Evolutionary conservation across 1,284 basidiomycete species (phyloP).

Genomic region (Ustilago xerochloae): DNA sequence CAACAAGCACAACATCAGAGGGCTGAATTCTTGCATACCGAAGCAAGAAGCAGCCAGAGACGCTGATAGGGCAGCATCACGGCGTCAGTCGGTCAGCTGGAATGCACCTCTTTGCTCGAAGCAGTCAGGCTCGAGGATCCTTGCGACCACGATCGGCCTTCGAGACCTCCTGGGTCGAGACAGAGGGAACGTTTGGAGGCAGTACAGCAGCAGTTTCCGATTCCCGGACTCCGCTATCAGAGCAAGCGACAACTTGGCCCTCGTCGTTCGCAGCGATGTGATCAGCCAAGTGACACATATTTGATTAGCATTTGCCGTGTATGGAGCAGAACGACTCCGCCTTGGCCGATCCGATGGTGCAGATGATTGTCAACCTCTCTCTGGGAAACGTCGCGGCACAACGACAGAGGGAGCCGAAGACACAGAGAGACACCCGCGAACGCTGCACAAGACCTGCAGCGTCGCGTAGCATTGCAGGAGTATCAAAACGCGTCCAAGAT

Average conservation of each 20-base stretch:
- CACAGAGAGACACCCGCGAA: too few species aligned
- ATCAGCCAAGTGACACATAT: background rate
- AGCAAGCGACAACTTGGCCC: too few species aligned
- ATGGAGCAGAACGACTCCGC: background rate
- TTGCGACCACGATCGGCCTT: too few species aligned
- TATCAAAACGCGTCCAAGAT: background rate
- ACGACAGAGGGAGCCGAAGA: background rate
- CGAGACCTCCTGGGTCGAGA: too few species aligned
- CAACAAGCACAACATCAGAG: too few species aligned
- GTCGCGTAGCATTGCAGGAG: background rate
- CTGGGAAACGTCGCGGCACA: background rate
- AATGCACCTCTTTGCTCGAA: slow-evolving; percentile 3
- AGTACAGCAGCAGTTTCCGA: too few species aligned
- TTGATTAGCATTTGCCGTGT: background rate
- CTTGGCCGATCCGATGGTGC: background rate
- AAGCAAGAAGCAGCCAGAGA: too few species aligned
- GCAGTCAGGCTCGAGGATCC: too few species aligned
- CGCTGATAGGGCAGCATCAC: too few species aligned
- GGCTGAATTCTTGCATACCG: too few species aligned
- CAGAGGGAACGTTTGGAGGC: too few species aligned
- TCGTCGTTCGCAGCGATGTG: background rate
- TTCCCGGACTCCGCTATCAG: background rate
- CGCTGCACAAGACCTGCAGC: background rate
- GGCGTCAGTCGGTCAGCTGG: background rate
- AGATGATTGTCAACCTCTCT: background rate